Evolutionary conservation across 2,329 filamentous ascomycete genomes (phyloP).

Genomic region (Colletotrichum karsti): DNA sequence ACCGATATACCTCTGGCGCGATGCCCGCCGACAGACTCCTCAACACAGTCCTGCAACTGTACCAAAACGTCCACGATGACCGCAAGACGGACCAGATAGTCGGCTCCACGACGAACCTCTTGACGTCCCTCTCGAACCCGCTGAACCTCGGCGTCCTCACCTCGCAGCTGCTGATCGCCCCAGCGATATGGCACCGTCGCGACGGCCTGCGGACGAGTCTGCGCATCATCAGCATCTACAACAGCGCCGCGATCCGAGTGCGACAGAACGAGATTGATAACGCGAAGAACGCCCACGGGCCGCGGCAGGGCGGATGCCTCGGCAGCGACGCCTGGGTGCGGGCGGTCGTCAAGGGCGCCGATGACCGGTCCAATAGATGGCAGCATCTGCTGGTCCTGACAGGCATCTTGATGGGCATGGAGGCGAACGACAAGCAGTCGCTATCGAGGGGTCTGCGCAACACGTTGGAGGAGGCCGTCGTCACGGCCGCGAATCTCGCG

Average conservation of each 20-base stretch:
- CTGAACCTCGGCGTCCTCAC: conserved; percentile 79
- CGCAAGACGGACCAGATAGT: conserved; percentile 64
- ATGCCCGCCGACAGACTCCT: conserved; percentile 76
- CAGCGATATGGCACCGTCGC: conserved; percentile 73
- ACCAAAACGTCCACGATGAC: conserved; percentile 61
- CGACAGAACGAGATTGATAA: conserved; percentile 56
- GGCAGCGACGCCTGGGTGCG: conserved; percentile 63
- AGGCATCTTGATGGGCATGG: conserved; percentile 81
- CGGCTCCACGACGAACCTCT: conserved; percentile 72
- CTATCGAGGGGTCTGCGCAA: conserved; percentile 70
- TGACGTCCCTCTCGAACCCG: conserved; percentile 76
- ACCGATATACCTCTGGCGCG: not conserved
- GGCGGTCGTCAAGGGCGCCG: conserved; percentile 65
- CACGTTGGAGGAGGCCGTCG: conserved; percentile 77
- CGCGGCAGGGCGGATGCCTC: conserved; percentile 51
- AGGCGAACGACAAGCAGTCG: conserved; percentile 68
- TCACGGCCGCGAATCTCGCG: conserved; percentile 80
- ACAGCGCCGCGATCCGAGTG: conserved; percentile 68
- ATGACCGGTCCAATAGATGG: conserved; percentile 74
- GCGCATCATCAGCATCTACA: conserved; percentile 76
- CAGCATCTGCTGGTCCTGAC: conserved; percentile 84
- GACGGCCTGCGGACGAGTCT: conserved; percentile 70
- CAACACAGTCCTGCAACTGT: conserved; percentile 70
- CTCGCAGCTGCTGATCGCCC: conserved; percentile 75
- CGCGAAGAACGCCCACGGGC: conserved; percentile 34